Percentiles rank a stretch among this genome's conserved stretches.
Conservation (phyloP, 495 filamentous ascomycete genomes). For the Hyaloscypha finlandica region DNA sequence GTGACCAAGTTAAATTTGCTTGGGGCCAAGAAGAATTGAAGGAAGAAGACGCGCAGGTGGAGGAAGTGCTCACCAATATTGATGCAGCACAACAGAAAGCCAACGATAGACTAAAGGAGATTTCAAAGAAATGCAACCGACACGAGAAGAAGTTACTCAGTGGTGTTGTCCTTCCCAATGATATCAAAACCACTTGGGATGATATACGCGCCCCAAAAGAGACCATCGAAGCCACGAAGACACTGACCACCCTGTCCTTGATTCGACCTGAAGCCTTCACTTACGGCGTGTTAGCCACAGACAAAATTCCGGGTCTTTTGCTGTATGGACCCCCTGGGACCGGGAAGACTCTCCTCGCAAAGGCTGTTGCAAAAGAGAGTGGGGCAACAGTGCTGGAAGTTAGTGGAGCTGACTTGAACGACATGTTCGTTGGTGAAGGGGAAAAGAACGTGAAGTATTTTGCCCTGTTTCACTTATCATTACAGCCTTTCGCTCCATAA, state of each 20-base stretch:
- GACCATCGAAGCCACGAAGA: slow-evolving; percentile 86
- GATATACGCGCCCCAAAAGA: slow-evolving; percentile 80
- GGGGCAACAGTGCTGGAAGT: slow-evolving; percentile 75
- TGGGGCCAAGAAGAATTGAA: slow-evolving; percentile 43
- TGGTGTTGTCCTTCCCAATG: slow-evolving; percentile 77
- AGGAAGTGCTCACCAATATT: neutral
- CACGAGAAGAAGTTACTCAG: slow-evolving; percentile 83
- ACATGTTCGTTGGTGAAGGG: slow-evolving; percentile 94
- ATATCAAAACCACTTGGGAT: slow-evolving; percentile 81
- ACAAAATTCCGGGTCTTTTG: slow-evolving; percentile 85
- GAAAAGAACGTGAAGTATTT: slow-evolving; percentile 71
- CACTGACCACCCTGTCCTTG: slow-evolving; percentile 84
- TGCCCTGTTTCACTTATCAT: too few species aligned
- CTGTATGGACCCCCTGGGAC: slow-evolving; percentile 96
- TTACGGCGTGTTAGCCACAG: slow-evolving; percentile 90
- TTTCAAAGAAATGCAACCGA: slow-evolving; percentile 52
- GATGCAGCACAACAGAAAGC: slow-evolving; percentile 18
- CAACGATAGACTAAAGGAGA: slow-evolving; percentile 27
- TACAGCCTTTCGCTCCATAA: too few species aligned
- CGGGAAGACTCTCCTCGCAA: slow-evolving; percentile 92
- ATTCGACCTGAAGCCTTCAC: slow-evolving; percentile 91
- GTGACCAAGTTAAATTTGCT: slow-evolving; percentile 45
- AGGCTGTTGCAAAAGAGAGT: slow-evolving; percentile 93
- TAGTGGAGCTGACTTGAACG: slow-evolving; percentile 71
- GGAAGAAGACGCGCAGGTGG: slow-evolving; percentile 29